Base-by-base conservation (phyloP, 305 asterid genomes). In the Fraxinus baroniana region DNA sequence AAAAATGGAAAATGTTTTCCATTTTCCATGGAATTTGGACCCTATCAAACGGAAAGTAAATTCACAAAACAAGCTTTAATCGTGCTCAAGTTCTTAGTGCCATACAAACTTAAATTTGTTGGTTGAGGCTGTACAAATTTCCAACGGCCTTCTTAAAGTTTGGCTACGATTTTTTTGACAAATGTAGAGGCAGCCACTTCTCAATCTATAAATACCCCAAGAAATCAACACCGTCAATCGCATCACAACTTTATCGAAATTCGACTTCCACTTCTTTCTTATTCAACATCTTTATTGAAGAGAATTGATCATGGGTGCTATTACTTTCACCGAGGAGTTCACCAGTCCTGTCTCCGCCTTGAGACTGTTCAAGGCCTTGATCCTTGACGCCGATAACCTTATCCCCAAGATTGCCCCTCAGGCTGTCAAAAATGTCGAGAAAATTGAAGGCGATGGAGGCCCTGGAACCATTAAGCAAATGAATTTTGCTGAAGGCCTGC, bases 371-470 rank as follows among this genome's bases (percentile, higher is more conserved):
- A 86, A 86, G 76, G 82, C 89, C 35, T 82, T 77, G 73, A 73
- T 86, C 55, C 78, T 88, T 36, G 90, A 88, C 35, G 82, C 77
- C 1, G 86, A 86, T 85, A 86, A 75, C 79, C 80, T 86, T 7
- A 78, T 88, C 18, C 89, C 83, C 9, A 82, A 86, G 81, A 57
- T 86, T 57, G 39, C 76, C 24, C 89, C 90, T 13, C 84, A 85
- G 68, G 71, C 85, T 0, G 52, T 86, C 26, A 79, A 88, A 64
- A 81, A 41, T 35, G 78, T 86, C 15, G 87, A 86, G 75, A 22
- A 36, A 36, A 44, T 83, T 7, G 74, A 88, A 79, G 91, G 91
- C 66, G 76, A 86, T 62, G 91, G 89, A 8, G 91, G 88, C 26
- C 85, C 85, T 12, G 91, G 91, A 81, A 79, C 83, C 86, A 81